Evolutionary conservation across 129 eudicot genomes (phyloP), one percentile per base, ranked within the genome.

Genomic region (Erigeron canadensis): DNA sequence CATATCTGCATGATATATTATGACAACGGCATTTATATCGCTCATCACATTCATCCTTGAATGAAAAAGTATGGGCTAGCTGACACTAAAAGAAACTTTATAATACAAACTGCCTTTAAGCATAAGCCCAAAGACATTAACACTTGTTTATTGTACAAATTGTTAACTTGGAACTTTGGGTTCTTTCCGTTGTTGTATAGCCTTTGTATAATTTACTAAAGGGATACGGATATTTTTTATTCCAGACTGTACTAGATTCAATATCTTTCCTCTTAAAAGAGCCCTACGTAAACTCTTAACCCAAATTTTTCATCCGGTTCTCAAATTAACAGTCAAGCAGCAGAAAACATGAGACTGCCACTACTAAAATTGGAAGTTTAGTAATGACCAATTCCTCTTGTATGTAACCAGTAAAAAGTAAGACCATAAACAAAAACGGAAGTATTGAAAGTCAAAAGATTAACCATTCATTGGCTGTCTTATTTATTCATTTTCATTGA

Each of bases 291-390:
- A 56, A 22, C 40, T 10, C 13, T 55, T 40, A 41, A 21, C 43
- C 8, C 41, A 21, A 40, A 10, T 18, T 40, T 1, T 56, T 71
- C 43, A 18, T 57, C 19, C n/a, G 18, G 21, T 71, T 69, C 43
- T 22, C 75, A 71, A 23, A 71, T 44, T 28, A 71, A 43, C 28
- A 58, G 34, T 64, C 51, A 7, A 41, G 50, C 69, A 63, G 43
- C 69, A 41, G 50, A 11, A 16, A 63, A 63, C n/a, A 39, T 63
- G 28, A 63, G 69, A 10, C 68, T 41, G 28, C 75, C 13, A 21
- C 4, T 13, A 45, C 50, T 45, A 45, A 13, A 45, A 45, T 44
- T 44, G 48, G 48, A 44, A 44, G 34, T 28, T 3, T 28, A 28
- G 34, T 28, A 28, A 28, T 3, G 34, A 28, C 34, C 1, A 28